Evolutionary conservation across 768 basidiomycete species (phyloP).

Genomic region (Hemileccinum impolitum): DNA sequence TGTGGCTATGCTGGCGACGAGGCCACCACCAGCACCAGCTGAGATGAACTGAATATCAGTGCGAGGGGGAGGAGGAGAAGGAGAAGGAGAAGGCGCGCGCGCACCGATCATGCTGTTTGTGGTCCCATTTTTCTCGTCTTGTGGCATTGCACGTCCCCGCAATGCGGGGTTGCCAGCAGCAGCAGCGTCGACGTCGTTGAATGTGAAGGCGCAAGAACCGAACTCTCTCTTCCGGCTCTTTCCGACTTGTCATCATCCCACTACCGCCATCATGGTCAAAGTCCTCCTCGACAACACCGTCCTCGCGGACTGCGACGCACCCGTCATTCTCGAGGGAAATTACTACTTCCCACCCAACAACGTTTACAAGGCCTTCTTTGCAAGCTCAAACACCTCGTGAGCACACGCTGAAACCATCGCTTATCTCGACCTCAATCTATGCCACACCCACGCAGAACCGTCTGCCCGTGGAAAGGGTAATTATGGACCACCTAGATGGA

Average conservation of each 20-base stretch:
- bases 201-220: background rate
- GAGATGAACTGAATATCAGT: background rate
- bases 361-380: constrained; percentile 45
- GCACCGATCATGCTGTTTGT: constrained; percentile 81
- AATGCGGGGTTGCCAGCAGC: constrained; percentile 38
- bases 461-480: constrained; percentile 75
- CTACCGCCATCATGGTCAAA: constrained; percentile 37
- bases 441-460: constrained; percentile 35
- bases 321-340: constrained; percentile 61
- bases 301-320: constrained; percentile 56
- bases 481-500: background rate
- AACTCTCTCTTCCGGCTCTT: constrained; percentile 13
- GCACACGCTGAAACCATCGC: constrained; percentile 13
- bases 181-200: background rate
- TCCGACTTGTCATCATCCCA: constrained; percentile 6
- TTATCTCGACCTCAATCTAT: constrained; percentile 4
- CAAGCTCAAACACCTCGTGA: constrained; percentile 52
- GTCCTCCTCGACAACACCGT: constrained; percentile 47
- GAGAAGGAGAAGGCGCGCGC: no score
- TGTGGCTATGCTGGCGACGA: constrained; percentile 89
- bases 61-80: constrained; percentile 3
- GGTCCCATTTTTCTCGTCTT: constrained; percentile 59
- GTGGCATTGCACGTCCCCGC: constrained; percentile 68
- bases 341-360: constrained; percentile 69
- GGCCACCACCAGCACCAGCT: constrained; percentile 95